Evolutionary conservation across 257 asterid species (phyloP), one percentile per base, ranked within the genome.

Genomic region (Solanum medicagineum): DNA sequence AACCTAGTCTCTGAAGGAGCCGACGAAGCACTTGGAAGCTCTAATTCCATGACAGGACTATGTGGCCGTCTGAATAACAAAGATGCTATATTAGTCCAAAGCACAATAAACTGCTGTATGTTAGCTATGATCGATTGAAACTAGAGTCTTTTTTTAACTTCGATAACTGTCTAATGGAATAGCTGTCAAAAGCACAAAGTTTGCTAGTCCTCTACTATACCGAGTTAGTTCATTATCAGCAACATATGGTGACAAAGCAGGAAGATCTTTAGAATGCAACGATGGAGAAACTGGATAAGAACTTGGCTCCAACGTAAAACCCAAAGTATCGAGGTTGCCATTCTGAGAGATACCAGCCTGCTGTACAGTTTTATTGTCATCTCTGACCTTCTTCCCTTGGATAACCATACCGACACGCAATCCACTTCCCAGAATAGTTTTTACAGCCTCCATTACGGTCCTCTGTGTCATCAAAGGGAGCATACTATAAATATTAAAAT

Each of bases 401-500:
- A 92, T 90, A 87, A 92, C 91, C 77, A 94, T 90, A 62, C 98
- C 98, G 26, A 94, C 93, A 83, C 93, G 90, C 81, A 94, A 88
- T 84, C 94, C 94, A 84, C 90, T 87, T 83, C 94, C 93, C 77
- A 94, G 93, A 59, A 94, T 88, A 82, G 95, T 83, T 63, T 88
- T 90, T 51, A 94, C 93, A 24, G 98, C 93, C 84, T 94, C 98
- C 97, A 92, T 87, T 83, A 94, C 95, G 40, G 93, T 90, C 91
- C 93, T 93, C 98, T 94, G 91, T 53, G 53, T 79, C 7, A 26
- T 29, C 49, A 40, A n/a, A 70, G 80, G 29, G 51, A 69, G 20
- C 11, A 75, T 75, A 24, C 16, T 53, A 77, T 15, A 51, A 24
- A 16, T 77, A 49, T n/a, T 51, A 77, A 24, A 32, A 77, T 24